A percentile compares a stretch with the other conserved stretches of the same genome.
Evolutionary conservation across 2,329 filamentous ascomycete genomes (phyloP).

Genomic region (Talaromyces sp.): DNA sequence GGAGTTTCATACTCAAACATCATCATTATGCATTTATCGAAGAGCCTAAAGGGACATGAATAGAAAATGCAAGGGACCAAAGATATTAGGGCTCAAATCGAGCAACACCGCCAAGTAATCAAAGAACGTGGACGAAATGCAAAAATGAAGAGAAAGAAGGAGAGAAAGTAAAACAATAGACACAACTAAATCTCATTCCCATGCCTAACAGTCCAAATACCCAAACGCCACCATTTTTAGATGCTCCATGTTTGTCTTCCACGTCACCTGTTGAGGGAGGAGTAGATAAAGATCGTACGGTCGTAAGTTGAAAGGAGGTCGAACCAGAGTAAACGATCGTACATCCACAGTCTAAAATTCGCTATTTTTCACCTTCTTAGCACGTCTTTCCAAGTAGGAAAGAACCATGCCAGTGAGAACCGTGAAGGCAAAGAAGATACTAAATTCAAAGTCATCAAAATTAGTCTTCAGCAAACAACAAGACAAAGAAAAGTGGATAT

Average conservation of each 20-base stretch:
- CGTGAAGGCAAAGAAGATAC: constrained; percentile 64
- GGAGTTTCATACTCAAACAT: not conserved
- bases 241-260: not conserved
- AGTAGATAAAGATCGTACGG: not conserved
- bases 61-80: not conserved
- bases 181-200: not conserved
- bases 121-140: not conserved
- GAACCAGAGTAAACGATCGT: not conserved
- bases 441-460: constrained; percentile 17
- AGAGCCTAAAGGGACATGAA: not conserved
- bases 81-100: constrained; percentile 1
- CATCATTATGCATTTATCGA: not conserved
- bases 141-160: not conserved
- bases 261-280: not conserved
- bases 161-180: not conserved
- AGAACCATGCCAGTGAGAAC: constrained; percentile 55
- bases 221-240: not conserved
- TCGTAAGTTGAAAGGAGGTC: not conserved
- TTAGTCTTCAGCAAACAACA: not conserved
- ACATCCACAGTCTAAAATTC: not conserved
- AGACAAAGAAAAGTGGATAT: not conserved
- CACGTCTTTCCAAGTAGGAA: constrained; percentile 49
- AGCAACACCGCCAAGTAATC: not conserved
- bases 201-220: not conserved
- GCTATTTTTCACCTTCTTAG: not conserved